phyloP scores from a whole-genome alignment of 495 filamentous ascomycete genomes.

The Bacidia rubella region DNA sequence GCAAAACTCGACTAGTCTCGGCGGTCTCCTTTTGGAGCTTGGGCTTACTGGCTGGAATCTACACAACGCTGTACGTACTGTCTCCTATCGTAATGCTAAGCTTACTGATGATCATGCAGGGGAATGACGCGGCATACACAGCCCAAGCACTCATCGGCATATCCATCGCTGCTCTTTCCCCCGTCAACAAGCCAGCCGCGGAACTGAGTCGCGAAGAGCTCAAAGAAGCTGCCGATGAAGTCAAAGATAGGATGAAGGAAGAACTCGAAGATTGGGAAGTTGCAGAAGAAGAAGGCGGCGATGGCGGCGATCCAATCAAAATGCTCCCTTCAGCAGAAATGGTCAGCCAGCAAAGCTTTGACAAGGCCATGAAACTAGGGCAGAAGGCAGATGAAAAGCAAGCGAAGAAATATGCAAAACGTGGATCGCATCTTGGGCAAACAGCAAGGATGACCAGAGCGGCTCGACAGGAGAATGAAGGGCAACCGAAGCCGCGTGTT shows the following conservation, averaged over 20 bases:
- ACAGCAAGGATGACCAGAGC: neutral
- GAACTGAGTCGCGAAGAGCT: neutral
- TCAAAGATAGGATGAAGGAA: constrained; percentile 14
- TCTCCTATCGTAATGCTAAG: neutral
- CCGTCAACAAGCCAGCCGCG: neutral
- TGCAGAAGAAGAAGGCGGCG: constrained; percentile 19
- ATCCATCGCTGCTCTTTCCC: constrained; percentile 28
- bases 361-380: constrained; percentile 2
- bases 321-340: constrained; percentile 4
- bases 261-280: constrained; percentile 20
- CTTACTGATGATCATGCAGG: constrained; percentile 18
- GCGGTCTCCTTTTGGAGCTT: constrained; percentile 46
- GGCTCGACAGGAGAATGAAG: neutral
- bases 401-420: neutral
- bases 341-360: neutral
- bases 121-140: constrained; percentile 89
- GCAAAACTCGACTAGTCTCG: constrained; percentile 39
- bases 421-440: neutral
- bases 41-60: constrained; percentile 48
- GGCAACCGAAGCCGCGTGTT: neutral
- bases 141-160: constrained; percentile 62
- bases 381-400: constrained; percentile 9
- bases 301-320: constrained; percentile 13
- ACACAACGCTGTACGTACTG: constrained; percentile 54
- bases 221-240: constrained; percentile 12